These are phyloP conservation scores for Lachancea quebecensis DNA, from an alignment of 805 yeast species.

Conservation along the genomic window DNA sequence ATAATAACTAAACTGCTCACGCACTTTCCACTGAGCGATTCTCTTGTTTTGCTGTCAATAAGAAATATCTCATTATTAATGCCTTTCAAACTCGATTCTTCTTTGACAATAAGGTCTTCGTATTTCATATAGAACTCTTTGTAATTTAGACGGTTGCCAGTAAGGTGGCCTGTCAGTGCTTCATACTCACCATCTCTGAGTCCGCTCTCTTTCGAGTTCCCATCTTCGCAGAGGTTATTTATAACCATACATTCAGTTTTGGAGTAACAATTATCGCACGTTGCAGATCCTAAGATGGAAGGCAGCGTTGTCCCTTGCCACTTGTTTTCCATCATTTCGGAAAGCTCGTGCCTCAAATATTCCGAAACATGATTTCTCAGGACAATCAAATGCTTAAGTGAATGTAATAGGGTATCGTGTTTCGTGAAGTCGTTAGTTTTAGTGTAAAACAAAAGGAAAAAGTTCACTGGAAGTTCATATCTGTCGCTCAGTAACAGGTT, in stretches of 20 bases:
- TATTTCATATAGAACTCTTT: slow-evolving; percentile 59
- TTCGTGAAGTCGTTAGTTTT: slow-evolving; percentile 48
- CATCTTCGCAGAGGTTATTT: slow-evolving; percentile 53
- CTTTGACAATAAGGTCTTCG: slow-evolving; percentile 67
- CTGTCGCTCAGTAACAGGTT: slow-evolving; percentile 73
- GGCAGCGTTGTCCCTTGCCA: slow-evolving; percentile 40
- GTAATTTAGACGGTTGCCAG: slow-evolving; percentile 29
- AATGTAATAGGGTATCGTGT: slow-evolving; percentile 46
- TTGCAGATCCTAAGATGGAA: slow-evolving; percentile 41
- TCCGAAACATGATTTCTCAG: slow-evolving; percentile 65
- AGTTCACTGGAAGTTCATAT: slow-evolving; percentile 59
- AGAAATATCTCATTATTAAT: slow-evolving; percentile 54
- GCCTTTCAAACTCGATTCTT: slow-evolving; percentile 51
- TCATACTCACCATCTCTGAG: slow-evolving; percentile 43
- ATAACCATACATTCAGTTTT: slow-evolving; percentile 57
- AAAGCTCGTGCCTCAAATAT: slow-evolving; percentile 41
- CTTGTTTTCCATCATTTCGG: slow-evolving; percentile 11
- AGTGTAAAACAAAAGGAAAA: slow-evolving; percentile 69
- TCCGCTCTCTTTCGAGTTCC: slow-evolving; percentile 49
- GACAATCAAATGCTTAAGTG: slow-evolving; percentile 61
- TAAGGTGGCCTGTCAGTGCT: slow-evolving; percentile 45
- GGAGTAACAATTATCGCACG: slow-evolving; percentile 57
- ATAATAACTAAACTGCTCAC: slow-evolving; percentile 43
- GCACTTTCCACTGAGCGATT: slow-evolving; percentile 51
- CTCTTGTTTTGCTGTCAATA: slow-evolving; percentile 51